Conservation (phyloP, 78 protist species). For the Dictyostelium intermedium region DNA sequence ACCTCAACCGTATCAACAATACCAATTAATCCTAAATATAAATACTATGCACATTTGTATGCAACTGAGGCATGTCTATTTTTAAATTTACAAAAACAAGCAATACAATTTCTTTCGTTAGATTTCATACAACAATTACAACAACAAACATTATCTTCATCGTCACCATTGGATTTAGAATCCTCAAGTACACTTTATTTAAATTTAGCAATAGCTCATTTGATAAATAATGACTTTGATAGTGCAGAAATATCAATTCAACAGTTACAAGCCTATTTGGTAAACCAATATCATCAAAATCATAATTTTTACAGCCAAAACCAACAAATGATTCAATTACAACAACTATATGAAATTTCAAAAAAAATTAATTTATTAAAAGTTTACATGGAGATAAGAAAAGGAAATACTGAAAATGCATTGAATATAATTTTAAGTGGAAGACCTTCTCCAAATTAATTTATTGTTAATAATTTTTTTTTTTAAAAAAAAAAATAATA, state of each 20-base stretch:
- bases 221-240: constrained; percentile 37
- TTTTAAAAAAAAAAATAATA: not conserved
- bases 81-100: constrained; percentile 35
- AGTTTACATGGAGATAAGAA: constrained; percentile 57
- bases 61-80: constrained; percentile 56
- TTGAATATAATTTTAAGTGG: not conserved
- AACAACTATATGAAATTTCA: not conserved
- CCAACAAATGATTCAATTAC: not conserved
- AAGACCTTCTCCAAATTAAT: constrained; percentile 61
- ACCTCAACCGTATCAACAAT: not conserved
- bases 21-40: not conserved
- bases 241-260: constrained; percentile 24
- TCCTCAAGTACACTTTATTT: constrained; percentile 10
- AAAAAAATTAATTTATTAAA: constrained; percentile 18
- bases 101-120: constrained; percentile 34
- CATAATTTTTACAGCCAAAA: not conserved
- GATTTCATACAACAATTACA: constrained; percentile 21
- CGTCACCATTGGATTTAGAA: not conserved
- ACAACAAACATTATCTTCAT: not conserved
- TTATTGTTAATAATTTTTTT: not conserved
- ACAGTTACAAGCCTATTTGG: not conserved
- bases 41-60: constrained; percentile 56
- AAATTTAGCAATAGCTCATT: constrained; percentile 49
- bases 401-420: constrained; percentile 48
- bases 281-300: not conserved